Evolutionary conservation across 768 basidiomycete species (phyloP).

Genomic region (Hysterangium stoloniferum): DNA sequence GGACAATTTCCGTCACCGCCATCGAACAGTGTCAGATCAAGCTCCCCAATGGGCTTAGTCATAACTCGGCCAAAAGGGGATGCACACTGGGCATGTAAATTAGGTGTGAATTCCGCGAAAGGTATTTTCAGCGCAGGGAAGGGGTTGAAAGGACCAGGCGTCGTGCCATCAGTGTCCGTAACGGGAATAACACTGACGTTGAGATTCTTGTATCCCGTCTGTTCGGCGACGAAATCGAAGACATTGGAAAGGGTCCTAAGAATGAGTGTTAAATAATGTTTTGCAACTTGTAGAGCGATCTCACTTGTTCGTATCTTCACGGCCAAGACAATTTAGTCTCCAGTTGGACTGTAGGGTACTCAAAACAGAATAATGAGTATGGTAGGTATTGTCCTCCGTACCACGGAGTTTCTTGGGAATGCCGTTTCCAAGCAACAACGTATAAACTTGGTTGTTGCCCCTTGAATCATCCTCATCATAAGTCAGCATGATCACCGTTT

Average conservation of each 20-base stretch:
- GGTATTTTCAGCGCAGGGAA: too few species aligned
- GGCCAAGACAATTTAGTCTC: constrained; percentile 51
- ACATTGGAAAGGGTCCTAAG: constrained; percentile 37
- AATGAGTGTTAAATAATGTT: not conserved
- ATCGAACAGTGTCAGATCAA: too few species aligned
- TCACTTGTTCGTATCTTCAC: constrained; percentile 45
- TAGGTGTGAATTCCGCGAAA: not conserved
- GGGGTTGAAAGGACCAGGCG: not conserved
- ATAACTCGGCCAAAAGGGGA: not conserved
- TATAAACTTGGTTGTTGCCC: constrained; percentile 38
- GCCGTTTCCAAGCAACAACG: constrained; percentile 34
- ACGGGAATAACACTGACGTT: constrained; percentile 16
- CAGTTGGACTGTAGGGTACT: constrained; percentile 55
- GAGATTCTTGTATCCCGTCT: constrained; percentile 37
- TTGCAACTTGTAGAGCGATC: not conserved
- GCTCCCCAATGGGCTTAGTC: too few species aligned
- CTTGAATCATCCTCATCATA: constrained; percentile 48
- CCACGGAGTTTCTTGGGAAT: constrained; percentile 35
- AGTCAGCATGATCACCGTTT: constrained; percentile 47
- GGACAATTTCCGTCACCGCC: too few species aligned
- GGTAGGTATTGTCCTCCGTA: constrained; percentile 44
- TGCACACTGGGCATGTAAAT: not conserved
- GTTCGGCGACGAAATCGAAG: constrained; percentile 41
- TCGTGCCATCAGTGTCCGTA: not conserved
- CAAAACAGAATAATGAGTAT: constrained; percentile 53